Conservation (phyloP, 495 filamentous ascomycete genomes). For the Annulohypoxylon maeteangense region DNA sequence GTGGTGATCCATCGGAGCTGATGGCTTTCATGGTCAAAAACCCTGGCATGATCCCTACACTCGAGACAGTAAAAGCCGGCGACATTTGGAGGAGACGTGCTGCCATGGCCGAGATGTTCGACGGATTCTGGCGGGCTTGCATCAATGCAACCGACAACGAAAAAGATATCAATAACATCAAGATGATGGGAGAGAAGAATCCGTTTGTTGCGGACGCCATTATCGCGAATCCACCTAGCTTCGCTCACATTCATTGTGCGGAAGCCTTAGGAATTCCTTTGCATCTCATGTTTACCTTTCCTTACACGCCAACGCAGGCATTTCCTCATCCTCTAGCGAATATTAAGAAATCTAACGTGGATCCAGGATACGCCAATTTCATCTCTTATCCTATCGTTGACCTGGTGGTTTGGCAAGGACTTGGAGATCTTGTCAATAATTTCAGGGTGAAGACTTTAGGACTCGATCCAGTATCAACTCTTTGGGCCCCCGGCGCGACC, state of each 20-base stretch:
- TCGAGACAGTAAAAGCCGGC: slow-evolving; percentile 72
- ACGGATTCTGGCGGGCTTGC: slow-evolving; percentile 71
- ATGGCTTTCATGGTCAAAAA: slow-evolving; percentile 90
- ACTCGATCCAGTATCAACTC: slow-evolving; percentile 68
- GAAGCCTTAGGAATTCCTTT: slow-evolving; percentile 72
- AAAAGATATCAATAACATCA: slow-evolving; percentile 59
- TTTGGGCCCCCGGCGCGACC: slow-evolving; percentile 73
- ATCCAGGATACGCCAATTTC: slow-evolving; percentile 71
- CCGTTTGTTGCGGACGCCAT: slow-evolving; percentile 79
- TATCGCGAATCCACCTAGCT: slow-evolving; percentile 74
- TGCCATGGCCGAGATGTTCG: slow-evolving; percentile 70
- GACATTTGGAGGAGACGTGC: slow-evolving; percentile 69
- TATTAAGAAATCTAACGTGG: slow-evolving; percentile 68
- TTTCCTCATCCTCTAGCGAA: slow-evolving; percentile 79
- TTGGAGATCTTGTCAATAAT: slow-evolving; percentile 74
- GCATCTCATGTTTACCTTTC: slow-evolving; percentile 74
- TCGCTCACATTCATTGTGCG: slow-evolving; percentile 73
- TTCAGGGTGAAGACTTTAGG: slow-evolving; percentile 69
- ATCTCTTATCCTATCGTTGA: slow-evolving; percentile 77
- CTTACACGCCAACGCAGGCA: slow-evolving; percentile 70
- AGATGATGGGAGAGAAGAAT: slow-evolving; percentile 62
- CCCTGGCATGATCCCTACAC: slow-evolving; percentile 73
- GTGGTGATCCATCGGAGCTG: slow-evolving; percentile 76
- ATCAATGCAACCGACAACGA: slow-evolving; percentile 67
- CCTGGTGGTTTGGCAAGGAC: slow-evolving; percentile 72